phyloP scores from a whole-genome alignment of 805 yeast genomes.

The Saccharomycopsis babjevae region DNA sequence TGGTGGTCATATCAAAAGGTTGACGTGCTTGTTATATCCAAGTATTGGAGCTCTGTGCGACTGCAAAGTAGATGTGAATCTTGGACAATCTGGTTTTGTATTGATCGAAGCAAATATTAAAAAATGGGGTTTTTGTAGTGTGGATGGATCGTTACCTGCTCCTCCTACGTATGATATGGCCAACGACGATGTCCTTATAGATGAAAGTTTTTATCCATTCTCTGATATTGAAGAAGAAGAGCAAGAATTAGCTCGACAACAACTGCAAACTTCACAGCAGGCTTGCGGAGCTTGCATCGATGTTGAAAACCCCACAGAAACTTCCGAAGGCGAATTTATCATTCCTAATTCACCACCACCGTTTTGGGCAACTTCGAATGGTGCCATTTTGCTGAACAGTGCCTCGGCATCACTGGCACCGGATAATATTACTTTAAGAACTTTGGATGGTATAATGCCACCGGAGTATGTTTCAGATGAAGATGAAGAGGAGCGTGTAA shows the following conservation, averaged over 20 bases:
- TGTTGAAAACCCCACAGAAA: neutral
- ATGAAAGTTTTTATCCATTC: slow-evolving; percentile 1
- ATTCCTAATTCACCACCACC: slow-evolving; percentile 18
- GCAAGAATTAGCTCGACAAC: neutral
- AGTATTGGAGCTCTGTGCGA: slow-evolving; percentile 77
- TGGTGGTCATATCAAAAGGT: slow-evolving; percentile 64
- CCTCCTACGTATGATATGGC: slow-evolving; percentile 88
- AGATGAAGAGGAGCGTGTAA: neutral
- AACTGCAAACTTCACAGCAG: neutral
- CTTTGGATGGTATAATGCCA: slow-evolving; percentile 12
- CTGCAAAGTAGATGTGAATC: slow-evolving; percentile 75
- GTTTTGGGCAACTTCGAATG: slow-evolving; percentile 17
- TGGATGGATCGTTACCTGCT: slow-evolving; percentile 76
- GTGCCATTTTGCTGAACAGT: slow-evolving; percentile 2
- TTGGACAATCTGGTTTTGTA: slow-evolving; percentile 86
- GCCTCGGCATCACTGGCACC: neutral
- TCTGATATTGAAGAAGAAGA: neutral
- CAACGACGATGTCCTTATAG: slow-evolving; percentile 61
- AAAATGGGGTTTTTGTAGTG: slow-evolving; percentile 92
- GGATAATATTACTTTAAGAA: slow-evolving; percentile 17
- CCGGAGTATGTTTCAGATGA: slow-evolving; percentile 11
- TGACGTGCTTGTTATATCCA: slow-evolving; percentile 47
- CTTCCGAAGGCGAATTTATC: neutral
- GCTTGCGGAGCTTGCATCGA: neutral
- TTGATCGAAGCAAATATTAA: slow-evolving; percentile 88